Conservation (phyloP, 495 filamentous ascomycete species). For the Thermochaetoides thermophila region DNA sequence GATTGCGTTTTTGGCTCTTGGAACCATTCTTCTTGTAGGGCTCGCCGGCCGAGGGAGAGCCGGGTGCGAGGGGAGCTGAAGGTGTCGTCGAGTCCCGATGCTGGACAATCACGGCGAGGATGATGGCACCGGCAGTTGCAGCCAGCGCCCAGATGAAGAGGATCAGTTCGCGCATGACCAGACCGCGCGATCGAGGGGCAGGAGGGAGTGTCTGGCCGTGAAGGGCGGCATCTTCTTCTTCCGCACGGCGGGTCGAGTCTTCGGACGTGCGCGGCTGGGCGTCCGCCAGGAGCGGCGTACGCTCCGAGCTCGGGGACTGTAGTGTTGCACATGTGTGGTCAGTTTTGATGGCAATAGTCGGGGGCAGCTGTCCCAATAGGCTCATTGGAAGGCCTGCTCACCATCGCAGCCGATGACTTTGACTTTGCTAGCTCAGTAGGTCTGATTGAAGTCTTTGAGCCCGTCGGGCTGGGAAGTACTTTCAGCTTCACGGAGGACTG, state of each 20-base stretch:
- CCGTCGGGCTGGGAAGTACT: too few relatives aligned
- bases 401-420: too few relatives aligned
- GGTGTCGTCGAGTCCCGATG: slow-evolving; percentile 34
- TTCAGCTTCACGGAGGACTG: too few relatives aligned
- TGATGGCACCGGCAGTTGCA: slow-evolving; percentile 65
- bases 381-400: too few relatives aligned
- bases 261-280: slow-evolving; percentile 8
- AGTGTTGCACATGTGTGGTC: too few relatives aligned
- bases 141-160: slow-evolving; percentile 77
- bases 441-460: too few relatives aligned
- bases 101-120: slow-evolving; percentile 61
- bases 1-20: slow-evolving; percentile 63
- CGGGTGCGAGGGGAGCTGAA: slow-evolving; percentile 3
- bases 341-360: too few relatives aligned
- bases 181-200: too few relatives aligned
- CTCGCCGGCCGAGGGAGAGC: slow-evolving; percentile 39
- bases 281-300: slow-evolving; percentile 19
- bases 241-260: slow-evolving; percentile 13
- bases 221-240: slow-evolving; percentile 20
- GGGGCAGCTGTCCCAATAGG: too few relatives aligned
- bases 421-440: too few relatives aligned
- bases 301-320: slow-evolving; percentile 12
- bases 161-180: slow-evolving; percentile 47
- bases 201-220: too few relatives aligned
- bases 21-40: slow-evolving; percentile 45